Evolutionary conservation across 2,329 filamentous ascomycete species (phyloP).

Genomic region (Orbilia ellipsospora): DNA sequence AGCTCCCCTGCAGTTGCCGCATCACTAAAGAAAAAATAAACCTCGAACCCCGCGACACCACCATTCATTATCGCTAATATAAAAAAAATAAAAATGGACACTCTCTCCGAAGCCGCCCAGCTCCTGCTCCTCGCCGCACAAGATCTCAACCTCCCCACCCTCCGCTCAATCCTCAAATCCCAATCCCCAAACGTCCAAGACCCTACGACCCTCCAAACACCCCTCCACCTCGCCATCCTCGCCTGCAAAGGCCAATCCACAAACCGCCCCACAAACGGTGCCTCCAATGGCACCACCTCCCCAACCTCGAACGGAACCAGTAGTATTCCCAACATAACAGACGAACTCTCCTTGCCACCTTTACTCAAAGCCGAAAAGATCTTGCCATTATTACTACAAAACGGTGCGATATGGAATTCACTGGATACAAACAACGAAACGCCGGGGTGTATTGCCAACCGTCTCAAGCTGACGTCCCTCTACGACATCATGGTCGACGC

Average conservation of each 20-base stretch:
- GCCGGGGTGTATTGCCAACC: conserved; percentile 83
- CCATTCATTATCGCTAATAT: not conserved
- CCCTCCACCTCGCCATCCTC: conserved; percentile 90
- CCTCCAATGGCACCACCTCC: conserved; percentile 52
- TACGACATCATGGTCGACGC: conserved; percentile 89
- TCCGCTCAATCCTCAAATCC: conserved; percentile 76
- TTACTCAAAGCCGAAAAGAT: conserved; percentile 74
- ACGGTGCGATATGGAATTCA: conserved; percentile 98
- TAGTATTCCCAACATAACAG: not conserved
- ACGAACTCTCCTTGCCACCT: conserved; percentile 59
- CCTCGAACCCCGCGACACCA: not conserved
- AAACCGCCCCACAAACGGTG: not conserved
- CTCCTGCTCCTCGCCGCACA: conserved; percentile 74
- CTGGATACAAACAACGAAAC: conserved; percentile 87
- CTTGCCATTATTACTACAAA: conserved; percentile 80
- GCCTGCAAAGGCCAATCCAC: conserved; percentile 67
- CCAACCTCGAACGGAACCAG: not conserved
- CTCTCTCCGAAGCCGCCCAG: conserved; percentile 63
- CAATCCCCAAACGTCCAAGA: conserved; percentile 81
- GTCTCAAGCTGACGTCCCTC: conserved; percentile 74
- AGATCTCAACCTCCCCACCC: conserved; percentile 73
- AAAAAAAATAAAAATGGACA: not conserved
- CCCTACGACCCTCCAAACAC: conserved; percentile 83
- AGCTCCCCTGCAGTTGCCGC: no score
- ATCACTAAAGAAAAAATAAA: no score